Base-by-base conservation (phyloP, 2,329 filamentous ascomycete species). In the Colletotrichum eleusines region DNA sequence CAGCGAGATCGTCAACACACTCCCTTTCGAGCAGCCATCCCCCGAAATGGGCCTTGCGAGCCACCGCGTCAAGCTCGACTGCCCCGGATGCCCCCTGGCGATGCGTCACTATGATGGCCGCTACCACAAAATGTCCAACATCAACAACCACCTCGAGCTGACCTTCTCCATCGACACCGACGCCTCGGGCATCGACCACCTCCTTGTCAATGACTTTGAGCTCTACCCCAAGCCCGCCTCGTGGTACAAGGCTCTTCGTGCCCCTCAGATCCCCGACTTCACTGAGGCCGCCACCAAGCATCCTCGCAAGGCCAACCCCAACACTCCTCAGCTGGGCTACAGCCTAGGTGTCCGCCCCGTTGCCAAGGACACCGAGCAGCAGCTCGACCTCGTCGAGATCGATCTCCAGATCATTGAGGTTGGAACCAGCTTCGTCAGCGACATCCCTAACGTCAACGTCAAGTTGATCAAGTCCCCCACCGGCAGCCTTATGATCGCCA, bases 351-450 rank as follows among this genome's bases (percentile, higher is more conserved):
- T 83, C 28, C 80, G 78, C 42, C 81, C 81, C 26, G 78, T 80
- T 63, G 82, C 85, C 73, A 81, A 84, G 55, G 83, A 86, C 42
- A 84, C 88, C 66, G 82, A 86, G 12, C 85, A 86, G 72, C 80
- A 83, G 63, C 77, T 90, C 53, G 83, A 87, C 69, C 78, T 90
- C 3, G 78, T 91, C 63, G 78, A 82, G 46, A 76, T 92, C 68
- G 83, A 87, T 72, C 80, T 92, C 46, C 84, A 88, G 73, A 85
- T 92, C 72, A 84, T 90, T 70, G 86, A 90, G 77, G 86, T 92
- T 33, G 88, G 87, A 68, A 79, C 84, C 63, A 81, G 83, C 53
- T 88, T 89, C 69, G 79, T 91, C 65, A 80, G 87, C 54, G 84
- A 81, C 31, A 82, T 90, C 31, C 85, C 87, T 46, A 81, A 81